phyloP scores from a whole-genome alignment of 108 stramenopile species.

The Phaeodactylum tricornutum region DNA sequence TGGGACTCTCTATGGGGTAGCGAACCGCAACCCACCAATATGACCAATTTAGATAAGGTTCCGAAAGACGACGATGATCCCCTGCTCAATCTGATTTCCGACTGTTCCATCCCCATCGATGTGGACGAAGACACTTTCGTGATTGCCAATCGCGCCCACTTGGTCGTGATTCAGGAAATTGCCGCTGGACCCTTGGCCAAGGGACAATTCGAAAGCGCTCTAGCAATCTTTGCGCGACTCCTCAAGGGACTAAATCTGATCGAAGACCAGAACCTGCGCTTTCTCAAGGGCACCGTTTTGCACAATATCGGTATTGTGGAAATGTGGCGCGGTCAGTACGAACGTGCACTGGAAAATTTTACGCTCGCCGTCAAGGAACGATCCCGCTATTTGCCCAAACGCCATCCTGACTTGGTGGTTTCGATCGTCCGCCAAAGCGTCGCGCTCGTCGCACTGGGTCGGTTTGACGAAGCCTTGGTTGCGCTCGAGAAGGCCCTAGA shows the following conservation, averaged over 20 bases:
- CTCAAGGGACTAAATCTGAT: slow-evolving; percentile 16
- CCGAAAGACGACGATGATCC: slow-evolving; percentile 16
- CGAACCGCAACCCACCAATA: slow-evolving; percentile 16
- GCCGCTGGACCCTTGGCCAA: slow-evolving; percentile 17
- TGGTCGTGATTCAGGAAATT: slow-evolving; percentile 30
- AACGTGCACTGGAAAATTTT: slow-evolving; percentile 23
- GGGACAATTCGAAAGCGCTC: slow-evolving; percentile 22
- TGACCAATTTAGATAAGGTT: neutral
- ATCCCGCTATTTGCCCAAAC: slow-evolving; percentile 13
- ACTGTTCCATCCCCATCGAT: slow-evolving; percentile 40
- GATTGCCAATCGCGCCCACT: slow-evolving; percentile 25
- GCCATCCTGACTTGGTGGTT: slow-evolving; percentile 33
- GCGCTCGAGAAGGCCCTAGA: slow-evolving; percentile 21
- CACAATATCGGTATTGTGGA: slow-evolving; percentile 48
- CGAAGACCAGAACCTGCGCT: slow-evolving; percentile 4
- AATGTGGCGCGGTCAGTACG: slow-evolving; percentile 22
- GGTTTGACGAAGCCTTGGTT: slow-evolving; percentile 12
- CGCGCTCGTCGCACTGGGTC: slow-evolving; percentile 26
- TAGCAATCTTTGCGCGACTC: slow-evolving; percentile 30
- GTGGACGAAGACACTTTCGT: slow-evolving; percentile 51
- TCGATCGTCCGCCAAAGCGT: slow-evolving; percentile 24
- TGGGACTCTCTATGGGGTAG: slow-evolving; percentile 37
- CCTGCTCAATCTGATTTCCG: slow-evolving; percentile 19
- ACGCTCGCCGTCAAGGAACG: slow-evolving; percentile 23
- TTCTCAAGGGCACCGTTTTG: slow-evolving; percentile 22